Conservation (phyloP, 768 basidiomycete species). For the Kondoa subrosea region DNA sequence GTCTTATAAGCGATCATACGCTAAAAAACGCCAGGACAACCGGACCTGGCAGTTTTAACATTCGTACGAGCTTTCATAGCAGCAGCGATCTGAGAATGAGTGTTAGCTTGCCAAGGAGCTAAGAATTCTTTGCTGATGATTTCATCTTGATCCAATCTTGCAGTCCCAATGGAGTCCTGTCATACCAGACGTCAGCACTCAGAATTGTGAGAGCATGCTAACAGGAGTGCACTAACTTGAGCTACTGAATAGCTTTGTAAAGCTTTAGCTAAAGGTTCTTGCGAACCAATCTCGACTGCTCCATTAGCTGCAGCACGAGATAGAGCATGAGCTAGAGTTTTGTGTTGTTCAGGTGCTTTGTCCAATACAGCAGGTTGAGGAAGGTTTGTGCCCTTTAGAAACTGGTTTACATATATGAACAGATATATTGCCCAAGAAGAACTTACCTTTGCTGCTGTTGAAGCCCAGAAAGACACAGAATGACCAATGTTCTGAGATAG, state of each 20-base stretch:
- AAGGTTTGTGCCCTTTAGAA: constrained; percentile 37
- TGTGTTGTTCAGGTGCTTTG: constrained; percentile 51
- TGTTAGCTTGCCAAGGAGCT: constrained; percentile 70
- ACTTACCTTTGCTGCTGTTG: constrained; percentile 31
- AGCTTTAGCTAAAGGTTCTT: constrained; percentile 59
- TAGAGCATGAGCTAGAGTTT: constrained; percentile 92
- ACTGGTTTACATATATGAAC: not conserved
- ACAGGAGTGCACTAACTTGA: constrained; percentile 31
- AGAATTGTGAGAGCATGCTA: too few species aligned
- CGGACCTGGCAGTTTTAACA: constrained; percentile 34
- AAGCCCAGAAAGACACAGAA: constrained; percentile 66
- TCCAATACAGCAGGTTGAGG: constrained; percentile 40
- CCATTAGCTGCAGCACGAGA: constrained; percentile 56
- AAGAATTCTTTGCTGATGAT: constrained; percentile 49
- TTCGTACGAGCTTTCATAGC: constrained; percentile 63
- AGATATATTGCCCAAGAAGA: not conserved
- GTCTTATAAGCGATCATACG: constrained; percentile 37
- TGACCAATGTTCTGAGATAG: constrained; percentile 53
- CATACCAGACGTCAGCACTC: not conserved
- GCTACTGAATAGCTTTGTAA: constrained; percentile 61
- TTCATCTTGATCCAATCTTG: constrained; percentile 63
- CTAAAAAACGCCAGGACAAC: constrained; percentile 32
- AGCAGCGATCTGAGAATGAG: constrained; percentile 63
- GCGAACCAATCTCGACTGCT: constrained; percentile 38
- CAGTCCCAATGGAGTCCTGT: constrained; percentile 57